Evolutionary conservation across 2,329 filamentous ascomycete genomes (phyloP), one percentile per base, ranked within the genome.

Genomic region (Hypoxylon sp.): DNA sequence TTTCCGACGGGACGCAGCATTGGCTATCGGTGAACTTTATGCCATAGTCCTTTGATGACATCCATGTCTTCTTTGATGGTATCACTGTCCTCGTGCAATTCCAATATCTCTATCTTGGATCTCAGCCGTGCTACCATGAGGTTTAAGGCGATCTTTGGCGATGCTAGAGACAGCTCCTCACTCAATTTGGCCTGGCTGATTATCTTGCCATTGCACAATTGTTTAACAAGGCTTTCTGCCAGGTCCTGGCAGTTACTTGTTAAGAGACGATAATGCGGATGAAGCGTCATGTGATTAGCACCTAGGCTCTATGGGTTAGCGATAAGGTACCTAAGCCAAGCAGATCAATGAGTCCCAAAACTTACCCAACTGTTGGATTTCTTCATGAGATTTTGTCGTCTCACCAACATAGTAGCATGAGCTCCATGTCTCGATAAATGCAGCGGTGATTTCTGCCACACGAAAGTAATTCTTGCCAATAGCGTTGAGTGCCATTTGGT

Each of bases 211-310:
- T 79, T 60, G 56, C 77, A 79, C 5, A 79, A 52, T 19, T 76
- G 65, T 48, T 67, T 72, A 43, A 79, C 75, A 1, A 79, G 73
- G 14, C 62, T 72, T 63, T 78, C 77, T 2, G 73, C 76, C 60
- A 79, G 49, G 56, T 77, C 73, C 60, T 79, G 76, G 45, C 77
- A 79, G 63, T 78, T 79, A 57, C 73, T 77, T 28, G 72, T 71
- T 6, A 78, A 65, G 9, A 78, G 68, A 21, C 76, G 73, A 48
- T 79, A 79, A 25, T 73, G 73, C 11, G 77, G 77, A 41, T 79
- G 71, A n/a, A 73, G 57, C 5, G 70, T 51, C 67, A 77, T 75
- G 53, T 75, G 75, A 7, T 68, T 64, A 7, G 59, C 59, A n/a
- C 74, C 75, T 77, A 55, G n/a, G 46, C 2, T 28, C 17, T 32